Evolutionary conservation across 2,329 filamentous ascomycete genomes (phyloP).

Genomic region (Cladosporium sp.): DNA sequence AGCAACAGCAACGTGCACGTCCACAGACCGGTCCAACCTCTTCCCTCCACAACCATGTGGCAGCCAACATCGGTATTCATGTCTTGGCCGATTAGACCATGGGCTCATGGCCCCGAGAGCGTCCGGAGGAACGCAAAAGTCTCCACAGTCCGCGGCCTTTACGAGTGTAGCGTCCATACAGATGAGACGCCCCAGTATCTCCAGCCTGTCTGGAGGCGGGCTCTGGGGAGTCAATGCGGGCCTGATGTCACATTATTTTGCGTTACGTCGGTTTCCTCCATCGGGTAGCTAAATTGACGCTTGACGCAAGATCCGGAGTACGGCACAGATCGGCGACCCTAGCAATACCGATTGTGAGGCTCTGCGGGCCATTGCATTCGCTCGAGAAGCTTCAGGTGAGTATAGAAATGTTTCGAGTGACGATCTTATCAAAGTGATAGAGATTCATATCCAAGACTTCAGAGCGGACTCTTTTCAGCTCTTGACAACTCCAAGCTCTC

Average conservation of each 20-base stretch:
- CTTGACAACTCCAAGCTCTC: constrained; percentile 17
- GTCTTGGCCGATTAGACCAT: constrained; percentile 15
- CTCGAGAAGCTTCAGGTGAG: background rate
- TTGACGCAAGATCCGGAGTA: background rate
- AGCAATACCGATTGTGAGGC: background rate
- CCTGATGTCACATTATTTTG: background rate
- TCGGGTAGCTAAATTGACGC: constrained; percentile 5
- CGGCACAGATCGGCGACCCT: background rate
- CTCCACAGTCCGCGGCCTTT: constrained; percentile 1
- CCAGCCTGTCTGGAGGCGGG: constrained; percentile 8
- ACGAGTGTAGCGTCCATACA: constrained; percentile 11
- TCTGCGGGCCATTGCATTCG: constrained; percentile 3
- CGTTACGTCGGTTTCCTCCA: constrained; percentile 17
- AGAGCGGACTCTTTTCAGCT: background rate
- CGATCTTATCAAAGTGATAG: background rate
- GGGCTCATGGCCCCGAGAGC: constrained; percentile 7
- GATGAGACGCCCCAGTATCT: constrained; percentile 15
- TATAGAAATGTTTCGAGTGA: background rate
- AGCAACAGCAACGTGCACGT: constrained; percentile 9
- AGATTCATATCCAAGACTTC: background rate
- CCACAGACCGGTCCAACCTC: background rate
- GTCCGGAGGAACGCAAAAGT: background rate
- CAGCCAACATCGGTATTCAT: constrained; percentile 13
- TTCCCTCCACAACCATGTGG: constrained; percentile 17
- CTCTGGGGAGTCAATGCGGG: background rate